These are phyloP conservation scores for Cruciata laevipes DNA, from an alignment of 257 asterid species.

Conservation along the genomic window DNA sequence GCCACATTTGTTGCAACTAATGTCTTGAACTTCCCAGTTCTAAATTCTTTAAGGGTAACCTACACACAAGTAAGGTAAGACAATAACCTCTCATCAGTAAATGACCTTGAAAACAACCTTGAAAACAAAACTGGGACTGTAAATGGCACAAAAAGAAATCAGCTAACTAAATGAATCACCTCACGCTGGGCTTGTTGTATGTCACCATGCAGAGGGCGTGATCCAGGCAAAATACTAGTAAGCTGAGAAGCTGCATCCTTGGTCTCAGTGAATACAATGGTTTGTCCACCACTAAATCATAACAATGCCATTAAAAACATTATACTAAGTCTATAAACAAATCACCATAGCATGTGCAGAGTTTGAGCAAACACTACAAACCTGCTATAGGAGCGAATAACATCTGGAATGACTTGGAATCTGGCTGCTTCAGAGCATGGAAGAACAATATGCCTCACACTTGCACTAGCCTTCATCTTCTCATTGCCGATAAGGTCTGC, in stretches of 20 bases:
- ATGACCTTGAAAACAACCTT: not conserved
- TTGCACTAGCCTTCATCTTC: constrained; percentile 93
- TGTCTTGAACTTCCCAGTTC: constrained; percentile 77
- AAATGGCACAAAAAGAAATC: not conserved
- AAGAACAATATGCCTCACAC: constrained; percentile 78
- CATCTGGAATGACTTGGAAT: constrained; percentile 87
- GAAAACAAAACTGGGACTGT: not conserved
- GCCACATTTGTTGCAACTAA: constrained; percentile 97
- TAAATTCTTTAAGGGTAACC: constrained; percentile 83
- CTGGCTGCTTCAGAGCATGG: constrained; percentile 87
- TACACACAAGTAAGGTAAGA: constrained; percentile 22
- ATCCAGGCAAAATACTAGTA: constrained; percentile 86
- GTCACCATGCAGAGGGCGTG: constrained; percentile 97
- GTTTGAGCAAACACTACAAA: constrained; percentile 25
- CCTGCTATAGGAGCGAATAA: constrained; percentile 94
- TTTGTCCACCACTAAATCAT: constrained; percentile 76
- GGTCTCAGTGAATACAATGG: constrained; percentile 87
- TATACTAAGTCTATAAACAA: not conserved
- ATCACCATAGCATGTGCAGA: not conserved
- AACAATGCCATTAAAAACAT: not conserved
- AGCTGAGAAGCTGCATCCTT: constrained; percentile 85
- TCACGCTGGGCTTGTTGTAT: constrained; percentile 95
- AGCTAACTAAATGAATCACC: constrained; percentile 29
- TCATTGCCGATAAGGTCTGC: constrained; percentile 94
- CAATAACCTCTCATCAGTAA: not conserved